These are phyloP conservation scores for Apiosordaria backusii DNA, from an alignment of 495 filamentous ascomycete genomes.

Conservation along the genomic window DNA sequence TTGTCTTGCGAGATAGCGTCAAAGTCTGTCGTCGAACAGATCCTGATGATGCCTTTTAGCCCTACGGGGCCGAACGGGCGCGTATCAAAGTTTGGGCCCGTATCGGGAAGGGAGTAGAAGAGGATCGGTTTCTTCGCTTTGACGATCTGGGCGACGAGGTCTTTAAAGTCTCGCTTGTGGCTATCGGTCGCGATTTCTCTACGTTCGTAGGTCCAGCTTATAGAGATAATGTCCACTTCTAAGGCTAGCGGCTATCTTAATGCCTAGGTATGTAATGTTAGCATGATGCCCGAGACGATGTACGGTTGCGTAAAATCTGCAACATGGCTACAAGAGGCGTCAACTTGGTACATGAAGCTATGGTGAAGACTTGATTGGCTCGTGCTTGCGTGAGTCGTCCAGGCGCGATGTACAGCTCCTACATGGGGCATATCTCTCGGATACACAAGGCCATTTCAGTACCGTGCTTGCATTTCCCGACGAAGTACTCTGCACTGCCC, in stretches of 20 bases:
- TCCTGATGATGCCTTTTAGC: neutral
- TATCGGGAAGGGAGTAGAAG: neutral
- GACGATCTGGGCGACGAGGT: neutral
- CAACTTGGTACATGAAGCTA: neutral
- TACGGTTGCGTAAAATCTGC: neutral
- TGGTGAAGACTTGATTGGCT: neutral
- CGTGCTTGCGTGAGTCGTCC: neutral
- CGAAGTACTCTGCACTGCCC: neutral
- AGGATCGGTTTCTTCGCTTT: neutral
- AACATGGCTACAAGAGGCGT: too few relatives aligned
- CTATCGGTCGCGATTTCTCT: neutral
- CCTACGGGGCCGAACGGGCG: neutral
- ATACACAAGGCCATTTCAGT: neutral
- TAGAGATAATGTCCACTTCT: neutral
- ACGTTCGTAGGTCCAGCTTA: neutral
- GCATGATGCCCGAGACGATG: neutral
- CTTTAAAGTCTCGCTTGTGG: neutral
- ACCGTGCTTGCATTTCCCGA: neutral
- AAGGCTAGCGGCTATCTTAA: neutral
- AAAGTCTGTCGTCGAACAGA: neutral
- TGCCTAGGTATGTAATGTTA: neutral
- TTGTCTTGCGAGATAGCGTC: neutral
- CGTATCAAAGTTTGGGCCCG: neutral
- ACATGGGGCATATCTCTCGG: neutral
- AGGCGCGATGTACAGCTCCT: neutral